phyloP scores from a whole-genome alignment of 106 monocot species.

The Triglochin maritima region DNA sequence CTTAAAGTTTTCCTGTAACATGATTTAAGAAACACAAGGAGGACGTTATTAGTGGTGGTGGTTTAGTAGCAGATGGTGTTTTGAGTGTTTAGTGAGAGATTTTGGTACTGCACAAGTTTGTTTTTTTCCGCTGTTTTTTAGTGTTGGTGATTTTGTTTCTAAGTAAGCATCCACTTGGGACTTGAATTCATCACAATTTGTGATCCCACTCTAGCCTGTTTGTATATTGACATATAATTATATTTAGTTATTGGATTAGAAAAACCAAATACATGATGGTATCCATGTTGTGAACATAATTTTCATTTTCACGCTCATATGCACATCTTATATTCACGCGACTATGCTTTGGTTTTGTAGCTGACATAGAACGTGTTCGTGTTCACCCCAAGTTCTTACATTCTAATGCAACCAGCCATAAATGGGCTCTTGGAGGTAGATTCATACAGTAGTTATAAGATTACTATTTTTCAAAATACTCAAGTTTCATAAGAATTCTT shows the following conservation, averaged over 20 bases:
- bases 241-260: neutral
- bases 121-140: no score
- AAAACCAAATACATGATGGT: neutral
- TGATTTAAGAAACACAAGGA: no score
- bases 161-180: neutral
- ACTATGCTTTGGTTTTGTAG: conserved; percentile 9
- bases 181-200: neutral
- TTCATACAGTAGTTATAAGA: conserved; percentile 1
- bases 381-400: conserved; percentile 97
- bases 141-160: no score
- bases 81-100: no score
- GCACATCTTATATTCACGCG: no score
- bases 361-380: conserved; percentile 79
- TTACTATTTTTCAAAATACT: neutral
- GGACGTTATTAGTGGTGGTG: no score
- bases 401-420: conserved; percentile 98
- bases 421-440: conserved; percentile 97
- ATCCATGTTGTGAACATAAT: neutral
- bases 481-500: no score
- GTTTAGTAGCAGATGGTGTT: no score
- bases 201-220: neutral
- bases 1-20: no score
- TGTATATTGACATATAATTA: neutral
- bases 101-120: no score
- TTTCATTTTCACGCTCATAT: no score